Percentiles rank a stretch among this genome's conserved stretches.
Conservation (phyloP, 768 basidiomycete species). For the Clitopilus passeckerianus region DNA sequence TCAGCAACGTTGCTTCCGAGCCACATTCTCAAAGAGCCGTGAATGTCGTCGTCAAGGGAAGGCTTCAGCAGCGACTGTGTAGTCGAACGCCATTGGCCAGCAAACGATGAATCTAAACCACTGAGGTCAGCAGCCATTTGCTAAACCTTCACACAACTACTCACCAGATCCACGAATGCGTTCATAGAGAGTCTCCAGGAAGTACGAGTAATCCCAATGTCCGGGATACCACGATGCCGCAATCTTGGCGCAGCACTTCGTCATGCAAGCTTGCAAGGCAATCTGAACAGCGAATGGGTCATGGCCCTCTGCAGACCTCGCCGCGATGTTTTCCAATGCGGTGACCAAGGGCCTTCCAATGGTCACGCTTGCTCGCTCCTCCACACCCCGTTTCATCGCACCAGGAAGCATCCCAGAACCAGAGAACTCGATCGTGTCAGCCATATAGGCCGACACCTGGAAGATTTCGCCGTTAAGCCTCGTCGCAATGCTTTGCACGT, state of each 20-base stretch:
- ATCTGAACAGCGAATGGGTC: conserved; percentile 31
- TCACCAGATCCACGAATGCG: conserved; percentile 31
- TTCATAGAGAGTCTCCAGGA: conserved; percentile 29
- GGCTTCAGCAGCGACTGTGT: conserved; percentile 18
- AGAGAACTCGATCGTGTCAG: conserved; percentile 27
- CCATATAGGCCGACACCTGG: conserved; percentile 34
- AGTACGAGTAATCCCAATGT: conserved; percentile 36
- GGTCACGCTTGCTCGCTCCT: conserved; percentile 21
- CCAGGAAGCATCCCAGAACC: conserved; percentile 11
- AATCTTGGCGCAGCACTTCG: conserved; percentile 31
- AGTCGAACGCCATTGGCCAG: conserved; percentile 20
- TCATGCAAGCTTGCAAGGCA: conserved; percentile 35
- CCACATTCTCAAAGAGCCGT: conserved; percentile 11
- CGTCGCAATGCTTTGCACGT: not conserved
- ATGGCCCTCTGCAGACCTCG: conserved; percentile 15
- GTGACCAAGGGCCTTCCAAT: conserved; percentile 27
- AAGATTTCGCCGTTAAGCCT: conserved; percentile 34
- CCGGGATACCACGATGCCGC: conserved; percentile 37
- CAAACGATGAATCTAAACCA: conserved; percentile 10
- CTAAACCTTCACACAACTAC: conserved; percentile 4
- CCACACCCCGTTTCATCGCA: conserved; percentile 2
- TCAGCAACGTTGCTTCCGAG: conserved; percentile 10
- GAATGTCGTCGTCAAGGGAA: conserved; percentile 13
- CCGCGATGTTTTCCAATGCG: conserved; percentile 19
- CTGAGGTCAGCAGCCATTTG: not conserved